These are phyloP conservation scores for maize (Zea mays) DNA, from an alignment of 176 grass and related monocot genomes.

Conservation along the genomic window DNA sequence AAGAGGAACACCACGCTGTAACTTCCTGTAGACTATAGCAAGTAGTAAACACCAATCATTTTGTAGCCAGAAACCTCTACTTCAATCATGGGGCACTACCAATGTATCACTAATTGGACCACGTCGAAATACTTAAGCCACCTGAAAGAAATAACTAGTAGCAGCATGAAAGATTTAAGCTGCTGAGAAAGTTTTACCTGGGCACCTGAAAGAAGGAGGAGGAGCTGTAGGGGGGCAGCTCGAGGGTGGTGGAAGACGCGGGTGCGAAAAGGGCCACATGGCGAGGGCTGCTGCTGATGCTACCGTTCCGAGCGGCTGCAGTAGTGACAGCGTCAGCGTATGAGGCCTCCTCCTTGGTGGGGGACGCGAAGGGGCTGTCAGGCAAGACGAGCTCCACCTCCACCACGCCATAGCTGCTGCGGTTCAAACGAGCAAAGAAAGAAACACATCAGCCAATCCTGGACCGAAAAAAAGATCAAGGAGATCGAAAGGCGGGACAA, in stretches of 20 bases:
- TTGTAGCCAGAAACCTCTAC: too few relatives aligned
- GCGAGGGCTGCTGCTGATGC: slow-evolving; percentile 31
- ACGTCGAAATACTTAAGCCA: too few relatives aligned
- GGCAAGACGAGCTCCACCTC: slow-evolving; percentile 83
- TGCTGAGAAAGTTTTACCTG: slow-evolving; percentile 49
- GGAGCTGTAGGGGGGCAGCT: slow-evolving; percentile 62
- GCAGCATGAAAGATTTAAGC: neutral
- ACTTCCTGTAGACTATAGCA: too few relatives aligned
- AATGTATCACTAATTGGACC: too few relatives aligned
- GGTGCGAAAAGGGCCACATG: slow-evolving; percentile 57
- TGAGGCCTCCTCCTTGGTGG: slow-evolving; percentile 49
- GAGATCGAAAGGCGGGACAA: neutral
- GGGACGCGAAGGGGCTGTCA: slow-evolving; percentile 75
- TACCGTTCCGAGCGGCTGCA: slow-evolving; percentile 17
- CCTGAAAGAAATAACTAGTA: slow-evolving; percentile 27
- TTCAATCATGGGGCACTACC: too few relatives aligned
- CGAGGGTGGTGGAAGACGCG: slow-evolving; percentile 40
- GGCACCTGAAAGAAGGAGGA: slow-evolving; percentile 88
- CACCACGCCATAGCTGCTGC: slow-evolving; percentile 20
- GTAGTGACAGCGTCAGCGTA: slow-evolving; percentile 19
- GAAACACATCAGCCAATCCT: slow-evolving; percentile 24
- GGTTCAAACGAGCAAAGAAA: slow-evolving; percentile 37
- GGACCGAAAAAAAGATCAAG: slow-evolving; percentile 5
- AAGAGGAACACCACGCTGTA: too few relatives aligned
- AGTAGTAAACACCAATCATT: too few relatives aligned